Conservation (phyloP, 345 rosid genomes). For the Gossypium raimondii region DNA sequence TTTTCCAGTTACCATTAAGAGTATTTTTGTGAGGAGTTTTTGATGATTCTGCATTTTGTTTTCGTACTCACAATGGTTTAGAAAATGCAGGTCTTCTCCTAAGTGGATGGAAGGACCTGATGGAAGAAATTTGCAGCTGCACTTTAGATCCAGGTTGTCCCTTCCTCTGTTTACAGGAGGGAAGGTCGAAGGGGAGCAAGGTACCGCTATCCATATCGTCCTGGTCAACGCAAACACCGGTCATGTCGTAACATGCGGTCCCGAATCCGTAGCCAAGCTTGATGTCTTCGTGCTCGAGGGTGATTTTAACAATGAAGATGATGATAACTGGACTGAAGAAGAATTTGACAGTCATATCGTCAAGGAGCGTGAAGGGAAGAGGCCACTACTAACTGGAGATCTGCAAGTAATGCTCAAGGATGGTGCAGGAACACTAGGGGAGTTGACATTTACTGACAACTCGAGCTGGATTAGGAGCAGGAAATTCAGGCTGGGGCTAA, state of each 20-base stretch:
- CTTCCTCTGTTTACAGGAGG: slow-evolving; percentile 97
- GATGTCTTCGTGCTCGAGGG: slow-evolving; percentile 95
- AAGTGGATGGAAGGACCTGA: slow-evolving; percentile 71
- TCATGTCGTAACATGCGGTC: slow-evolving; percentile 63
- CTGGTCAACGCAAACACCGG: slow-evolving; percentile 64
- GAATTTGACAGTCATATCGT: slow-evolving; percentile 86
- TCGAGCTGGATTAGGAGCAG: slow-evolving; percentile 99
- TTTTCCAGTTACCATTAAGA: not conserved
- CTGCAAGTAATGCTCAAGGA: slow-evolving; percentile 81
- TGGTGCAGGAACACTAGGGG: slow-evolving; percentile 94
- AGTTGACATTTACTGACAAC: slow-evolving; percentile 87
- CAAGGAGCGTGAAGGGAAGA: slow-evolving; percentile 93
- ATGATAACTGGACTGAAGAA: slow-evolving; percentile 75
- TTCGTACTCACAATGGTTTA: slow-evolving; percentile 1
- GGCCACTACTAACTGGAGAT: slow-evolving; percentile 91
- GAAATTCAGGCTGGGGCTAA: slow-evolving; percentile 92
- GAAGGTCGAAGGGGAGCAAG: slow-evolving; percentile 96
- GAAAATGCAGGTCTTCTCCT: slow-evolving; percentile 64
- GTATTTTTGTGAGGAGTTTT: no score
- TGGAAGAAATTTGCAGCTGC: slow-evolving; percentile 85
- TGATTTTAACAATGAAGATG: slow-evolving; percentile 86
- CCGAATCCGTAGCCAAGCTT: slow-evolving; percentile 65
- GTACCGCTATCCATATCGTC: slow-evolving; percentile 76
- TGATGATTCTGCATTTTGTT: not conserved
- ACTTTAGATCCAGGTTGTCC: slow-evolving; percentile 75